Conservation (phyloP, 2,329 filamentous ascomycete genomes). For the Falciphora oryzae region DNA sequence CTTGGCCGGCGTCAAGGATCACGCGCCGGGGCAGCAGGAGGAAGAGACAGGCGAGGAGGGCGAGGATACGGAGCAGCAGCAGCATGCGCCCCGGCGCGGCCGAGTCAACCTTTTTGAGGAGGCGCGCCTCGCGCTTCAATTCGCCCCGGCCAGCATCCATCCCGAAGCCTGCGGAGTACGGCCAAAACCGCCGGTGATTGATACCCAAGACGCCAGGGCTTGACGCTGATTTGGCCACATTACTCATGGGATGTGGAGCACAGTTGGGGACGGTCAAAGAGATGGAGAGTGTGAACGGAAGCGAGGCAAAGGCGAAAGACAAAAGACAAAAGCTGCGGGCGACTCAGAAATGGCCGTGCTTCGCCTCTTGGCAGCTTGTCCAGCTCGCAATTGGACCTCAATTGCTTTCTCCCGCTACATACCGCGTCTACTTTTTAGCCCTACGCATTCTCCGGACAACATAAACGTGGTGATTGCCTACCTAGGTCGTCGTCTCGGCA, state of each 20-base stretch:
- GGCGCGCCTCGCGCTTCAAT: neutral
- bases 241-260: neutral
- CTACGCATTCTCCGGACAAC: too few relatives aligned
- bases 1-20: neutral
- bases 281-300: neutral
- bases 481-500: neutral
- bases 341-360: neutral
- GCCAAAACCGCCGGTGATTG: neutral
- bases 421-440: too few relatives aligned
- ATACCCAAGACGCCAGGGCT: neutral
- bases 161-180: neutral
- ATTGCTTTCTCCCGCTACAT: too few relatives aligned
- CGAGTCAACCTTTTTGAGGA: neutral
- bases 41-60: neutral
- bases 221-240: neutral
- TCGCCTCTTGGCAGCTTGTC: too few relatives aligned
- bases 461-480: too few relatives aligned
- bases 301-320: neutral
- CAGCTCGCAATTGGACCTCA: too few relatives aligned
- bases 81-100: too few relatives aligned
- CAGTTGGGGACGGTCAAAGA: neutral
- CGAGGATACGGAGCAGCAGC: neutral
- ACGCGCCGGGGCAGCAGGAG: neutral
- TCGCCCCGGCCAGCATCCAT: neutral
- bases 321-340: constrained; percentile 6